Percentiles rank a stretch among this genome's conserved stretches.
These are phyloP conservation scores for Euphorbia schlechtendalii DNA, from an alignment of 441 rosid genomes.

Conservation along the genomic window DNA sequence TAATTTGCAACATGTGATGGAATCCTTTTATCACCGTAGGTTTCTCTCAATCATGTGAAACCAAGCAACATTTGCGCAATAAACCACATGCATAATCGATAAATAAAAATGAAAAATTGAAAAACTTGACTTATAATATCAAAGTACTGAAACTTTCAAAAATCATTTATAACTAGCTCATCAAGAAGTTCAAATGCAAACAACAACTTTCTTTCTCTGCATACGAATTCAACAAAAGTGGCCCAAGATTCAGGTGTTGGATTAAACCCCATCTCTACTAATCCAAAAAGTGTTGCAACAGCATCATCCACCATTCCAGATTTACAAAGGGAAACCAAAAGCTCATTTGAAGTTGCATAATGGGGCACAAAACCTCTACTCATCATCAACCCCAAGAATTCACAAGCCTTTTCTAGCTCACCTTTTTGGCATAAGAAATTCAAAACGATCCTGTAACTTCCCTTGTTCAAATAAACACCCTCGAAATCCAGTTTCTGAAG, in stretches of 20 bases:
- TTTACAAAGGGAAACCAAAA: conserved; percentile 48
- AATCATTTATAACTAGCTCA: conserved; percentile 31
- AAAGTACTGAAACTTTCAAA: neutral
- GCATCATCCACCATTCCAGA: conserved; percentile 50
- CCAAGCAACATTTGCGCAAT: neutral
- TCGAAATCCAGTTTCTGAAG: conserved; percentile 41
- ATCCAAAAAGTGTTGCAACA: conserved; percentile 31
- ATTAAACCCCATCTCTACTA: conserved; percentile 50
- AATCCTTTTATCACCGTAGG: neutral
- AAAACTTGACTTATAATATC: neutral
- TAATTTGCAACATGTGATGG: neutral
- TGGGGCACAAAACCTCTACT: conserved; percentile 58
- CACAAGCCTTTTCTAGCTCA: conserved; percentile 50
- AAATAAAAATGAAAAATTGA: too few relatives aligned
- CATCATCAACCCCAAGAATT: conserved; percentile 53
- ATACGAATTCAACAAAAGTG: conserved; percentile 40
- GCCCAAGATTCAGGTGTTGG: conserved; percentile 62
- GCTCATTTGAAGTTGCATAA: conserved; percentile 65
- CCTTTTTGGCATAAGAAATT: conserved; percentile 49
- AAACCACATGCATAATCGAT: neutral
- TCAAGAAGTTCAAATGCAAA: conserved; percentile 49
- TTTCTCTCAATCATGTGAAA: neutral
- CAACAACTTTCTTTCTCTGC: conserved; percentile 67
- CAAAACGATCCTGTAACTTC: conserved; percentile 71
- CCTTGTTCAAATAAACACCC: conserved; percentile 61